Conservation (phyloP, 1,284 basidiomycete genomes). For the Ceratobasidium sp. region DNA sequence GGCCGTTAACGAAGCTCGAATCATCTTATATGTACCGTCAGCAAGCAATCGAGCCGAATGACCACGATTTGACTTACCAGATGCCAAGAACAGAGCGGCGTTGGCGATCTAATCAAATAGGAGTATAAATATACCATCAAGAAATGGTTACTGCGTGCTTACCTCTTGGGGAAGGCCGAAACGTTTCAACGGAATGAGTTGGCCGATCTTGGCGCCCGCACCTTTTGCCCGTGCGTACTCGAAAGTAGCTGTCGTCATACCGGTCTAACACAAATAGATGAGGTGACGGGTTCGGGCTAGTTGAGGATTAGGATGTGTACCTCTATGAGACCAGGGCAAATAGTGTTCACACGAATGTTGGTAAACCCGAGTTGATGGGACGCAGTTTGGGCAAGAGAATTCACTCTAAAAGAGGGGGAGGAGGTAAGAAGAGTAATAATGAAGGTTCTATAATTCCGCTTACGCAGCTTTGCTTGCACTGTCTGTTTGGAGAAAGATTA, state of each 20-base stretch:
- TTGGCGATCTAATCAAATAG: conserved; percentile 85
- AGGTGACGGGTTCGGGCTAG: neutral
- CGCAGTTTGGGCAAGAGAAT: conserved; percentile 86
- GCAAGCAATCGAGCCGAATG: conserved; percentile 35
- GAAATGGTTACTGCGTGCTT: conserved; percentile 42
- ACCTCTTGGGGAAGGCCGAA: conserved; percentile 87
- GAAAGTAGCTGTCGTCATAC: conserved; percentile 84
- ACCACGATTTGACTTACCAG: conserved; percentile 68
- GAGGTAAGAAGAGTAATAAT: conserved; percentile 36
- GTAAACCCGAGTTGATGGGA: conserved; percentile 85
- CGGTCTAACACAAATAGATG: conserved; percentile 63
- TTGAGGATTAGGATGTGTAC: conserved; percentile 47
- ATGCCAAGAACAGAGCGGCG: conserved; percentile 87
- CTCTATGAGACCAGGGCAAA: conserved; percentile 93
- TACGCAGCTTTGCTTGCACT: conserved; percentile 93
- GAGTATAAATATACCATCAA: neutral
- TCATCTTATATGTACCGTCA: conserved; percentile 71
- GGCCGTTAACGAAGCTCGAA: conserved; percentile 93
- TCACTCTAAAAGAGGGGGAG: conserved; percentile 77
- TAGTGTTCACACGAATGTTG: conserved; percentile 89
- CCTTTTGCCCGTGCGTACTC: conserved; percentile 82
- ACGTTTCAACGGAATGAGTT: conserved; percentile 86
- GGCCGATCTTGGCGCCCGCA: conserved; percentile 81
- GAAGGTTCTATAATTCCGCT: conserved; percentile 53
- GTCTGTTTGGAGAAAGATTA: conserved; percentile 62